Conservation (phyloP, 1,139 yeast genomes). For the Protomyces macrosporus region DNA sequence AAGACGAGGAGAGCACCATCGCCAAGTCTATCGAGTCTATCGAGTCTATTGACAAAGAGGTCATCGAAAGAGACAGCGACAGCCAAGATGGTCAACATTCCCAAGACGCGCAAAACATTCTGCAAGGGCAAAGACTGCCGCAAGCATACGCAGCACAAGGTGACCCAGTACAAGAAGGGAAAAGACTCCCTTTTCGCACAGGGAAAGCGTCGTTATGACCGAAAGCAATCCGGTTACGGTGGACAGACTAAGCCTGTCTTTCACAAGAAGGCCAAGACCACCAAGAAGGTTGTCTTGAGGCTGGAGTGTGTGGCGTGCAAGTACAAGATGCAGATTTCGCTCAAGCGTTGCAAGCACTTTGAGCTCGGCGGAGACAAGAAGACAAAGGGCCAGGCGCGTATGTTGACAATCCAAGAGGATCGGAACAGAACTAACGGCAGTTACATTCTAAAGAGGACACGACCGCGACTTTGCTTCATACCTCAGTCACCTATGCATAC, state of each 20-base stretch:
- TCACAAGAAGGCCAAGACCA: slow-evolving; percentile 99
- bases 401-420: slow-evolving; percentile 2
- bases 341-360: slow-evolving; percentile 99
- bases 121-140: slow-evolving; percentile 99
- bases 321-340: slow-evolving; percentile 96
- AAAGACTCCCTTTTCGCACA: slow-evolving; percentile 98
- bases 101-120: slow-evolving; percentile 99
- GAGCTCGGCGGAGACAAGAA: slow-evolving; percentile 99
- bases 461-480: background rate
- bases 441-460: background rate
- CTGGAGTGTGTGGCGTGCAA: slow-evolving; percentile 98
- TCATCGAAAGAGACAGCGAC: background rate
- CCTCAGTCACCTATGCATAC: background rate
- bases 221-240: slow-evolving; percentile 99
- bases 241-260: slow-evolving; percentile 99
- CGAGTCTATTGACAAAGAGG: no score
- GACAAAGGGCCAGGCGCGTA: slow-evolving; percentile 54
- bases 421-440: background rate
- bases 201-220: slow-evolving; percentile 99
- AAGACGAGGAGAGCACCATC: no score
- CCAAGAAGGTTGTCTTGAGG: slow-evolving; percentile 99
- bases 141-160: slow-evolving; percentile 99
- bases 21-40: no score
- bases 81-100: slow-evolving; percentile 78
- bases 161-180: slow-evolving; percentile 99